Evolutionary conservation across 768 basidiomycete genomes (phyloP), one percentile per base, ranked within the genome.

Genomic region (Neoboletus brunneissimus): DNA sequence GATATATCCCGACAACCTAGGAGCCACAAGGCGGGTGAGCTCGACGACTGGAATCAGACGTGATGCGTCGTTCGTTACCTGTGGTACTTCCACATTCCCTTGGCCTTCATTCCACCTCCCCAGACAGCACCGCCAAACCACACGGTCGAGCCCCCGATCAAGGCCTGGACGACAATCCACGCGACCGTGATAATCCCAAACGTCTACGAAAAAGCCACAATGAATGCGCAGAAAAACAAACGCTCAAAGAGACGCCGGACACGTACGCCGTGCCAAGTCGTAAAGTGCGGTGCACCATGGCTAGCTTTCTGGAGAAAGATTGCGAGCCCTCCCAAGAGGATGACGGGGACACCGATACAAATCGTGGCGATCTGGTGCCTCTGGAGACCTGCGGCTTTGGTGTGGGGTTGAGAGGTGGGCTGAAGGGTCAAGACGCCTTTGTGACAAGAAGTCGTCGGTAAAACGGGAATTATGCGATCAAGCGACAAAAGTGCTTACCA

Each of bases 11-110:
- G 88, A 90, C 18, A 87, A 58, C 59, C 89, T 87, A 60, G 45
- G 51, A 48, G 32, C 52, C 37, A 32, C 46, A 8, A 35, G 42
- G 58, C 41, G 51, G 31, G 35, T 55, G 32, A 49, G 50, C 16
- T 43, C n/a, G 23, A 45, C 51, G n/a, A 47, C 52, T 29, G n/a
- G 40, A 48, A 48, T 27, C 5, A 15, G 41, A 55, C n/a, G 42
- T 22, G 20, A 27, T n/a, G 25, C 29, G 31, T 45, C 4, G 23
- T 70, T 41, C 25, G 5, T 57, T 57, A 85, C 87, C 91, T 75
- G 64, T 94, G 91, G 61, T 90, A 93, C 67, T 92, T 94, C 87
- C 91, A 94, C 20, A 92, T 56, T 1, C 74, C 68, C 68, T 89
- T 93, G 15, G 90, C 89, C 67, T 81, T 86, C 43, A 76, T 69